Conservation (phyloP, 257 asterid genomes). For the Fraxinus anomala region DNA sequence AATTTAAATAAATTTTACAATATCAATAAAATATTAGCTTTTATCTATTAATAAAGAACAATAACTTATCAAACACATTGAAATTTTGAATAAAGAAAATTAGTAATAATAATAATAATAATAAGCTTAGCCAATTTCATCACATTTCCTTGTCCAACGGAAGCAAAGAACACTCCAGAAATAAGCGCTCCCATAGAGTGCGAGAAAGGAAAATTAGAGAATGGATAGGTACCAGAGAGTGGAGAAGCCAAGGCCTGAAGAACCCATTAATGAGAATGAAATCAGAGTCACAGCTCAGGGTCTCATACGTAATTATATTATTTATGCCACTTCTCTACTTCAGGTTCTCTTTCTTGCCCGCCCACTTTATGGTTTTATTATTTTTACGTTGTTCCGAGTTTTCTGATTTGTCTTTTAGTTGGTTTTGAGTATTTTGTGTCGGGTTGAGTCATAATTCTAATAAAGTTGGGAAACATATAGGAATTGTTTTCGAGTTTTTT, state of each 20-base stretch:
- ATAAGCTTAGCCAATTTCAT: too few relatives aligned
- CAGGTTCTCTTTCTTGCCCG: constrained; percentile 37
- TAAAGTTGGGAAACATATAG: too few relatives aligned
- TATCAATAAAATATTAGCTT: too few relatives aligned
- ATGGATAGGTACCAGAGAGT: constrained; percentile 68
- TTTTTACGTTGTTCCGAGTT: not conserved
- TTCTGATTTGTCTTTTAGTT: not conserved
- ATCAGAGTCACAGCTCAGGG: constrained; percentile 69
- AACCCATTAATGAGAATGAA: constrained; percentile 56
- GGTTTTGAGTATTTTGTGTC: not conserved
- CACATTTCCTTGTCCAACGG: not conserved
- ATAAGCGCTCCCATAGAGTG: not conserved
- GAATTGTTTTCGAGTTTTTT: too few relatives aligned
- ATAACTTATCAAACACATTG: too few relatives aligned
- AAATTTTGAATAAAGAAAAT: too few relatives aligned
- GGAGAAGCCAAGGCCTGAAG: constrained; percentile 53
- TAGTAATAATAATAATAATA: too few relatives aligned
- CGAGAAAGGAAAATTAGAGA: not conserved
- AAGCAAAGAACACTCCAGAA: constrained; percentile 29
- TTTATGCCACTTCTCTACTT: constrained; percentile 55
- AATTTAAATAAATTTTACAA: too few relatives aligned
- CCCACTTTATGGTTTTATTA: not conserved
- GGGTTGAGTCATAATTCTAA: too few relatives aligned
- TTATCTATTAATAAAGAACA: too few relatives aligned
- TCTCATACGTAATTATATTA: constrained; percentile 55